Base-by-base conservation (phyloP, 2,329 filamentous ascomycete genomes). In the Lasiodiplodia sp. region DNA sequence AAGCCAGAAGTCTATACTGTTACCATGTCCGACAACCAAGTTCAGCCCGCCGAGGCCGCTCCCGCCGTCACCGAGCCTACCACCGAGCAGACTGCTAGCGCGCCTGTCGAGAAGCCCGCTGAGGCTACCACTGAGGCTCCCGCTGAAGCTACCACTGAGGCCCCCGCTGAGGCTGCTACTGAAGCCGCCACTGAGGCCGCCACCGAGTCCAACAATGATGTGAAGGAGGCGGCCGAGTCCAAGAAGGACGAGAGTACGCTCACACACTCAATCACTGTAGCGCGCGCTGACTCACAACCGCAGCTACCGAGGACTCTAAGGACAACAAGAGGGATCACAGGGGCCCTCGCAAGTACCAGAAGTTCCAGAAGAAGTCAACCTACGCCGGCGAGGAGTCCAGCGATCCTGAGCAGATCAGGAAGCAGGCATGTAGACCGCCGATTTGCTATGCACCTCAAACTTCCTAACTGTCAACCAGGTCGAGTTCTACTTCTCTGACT, bases 401-500 rank as follows among this genome's bases (percentile, higher is more conserved):
- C 74, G 92, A 97, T 79, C 92, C 92, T 1, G 86, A 85, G 28
- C 88, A 91, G 81, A 97, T 97, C 75, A 91, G 93, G 79, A 91
- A 91, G 77, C 94, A 96, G 86, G 92, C 92, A 84, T 58, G 70
- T 34, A 14, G 31, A 34, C 31, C 31, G 31, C 31, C 25, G 44
- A 31, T 31, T 11, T 12, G 16, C 37, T 57, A 56, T 65, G 18
- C 38, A 31, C 18, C 21, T n/a, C 18, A 37, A 21, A 7, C 5
- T 55, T 47, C 57, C 74, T 77, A 71, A 75, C 69, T 47, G 12
- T n/a, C 7, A 47, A 64, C 37, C 73, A 96, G 91, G 92, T 97
- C 74, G 94, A 97, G 79, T 97, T 97, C 81, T 97, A 97, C 86
- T 97, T 97, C 82, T 92, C 92, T 75, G 92, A 96, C 80, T 92